Conservation (phyloP, 176 grass and related monocot species). For the Zea mays region DNA sequence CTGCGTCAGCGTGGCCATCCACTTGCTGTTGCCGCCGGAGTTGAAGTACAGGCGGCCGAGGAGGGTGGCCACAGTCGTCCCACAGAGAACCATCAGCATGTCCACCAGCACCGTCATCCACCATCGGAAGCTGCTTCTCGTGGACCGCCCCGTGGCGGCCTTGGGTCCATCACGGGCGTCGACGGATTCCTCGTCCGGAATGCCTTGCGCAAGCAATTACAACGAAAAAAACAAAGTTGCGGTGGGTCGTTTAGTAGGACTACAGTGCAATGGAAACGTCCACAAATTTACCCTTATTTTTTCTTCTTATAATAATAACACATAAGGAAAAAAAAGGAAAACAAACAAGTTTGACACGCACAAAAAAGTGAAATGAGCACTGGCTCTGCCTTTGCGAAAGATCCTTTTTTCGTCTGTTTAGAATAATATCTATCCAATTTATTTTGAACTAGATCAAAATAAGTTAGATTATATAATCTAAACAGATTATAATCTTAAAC, state of each 20-base stretch:
- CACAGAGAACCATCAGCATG: constrained; percentile 57
- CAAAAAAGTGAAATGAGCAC: background rate
- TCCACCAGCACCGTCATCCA: constrained; percentile 54
- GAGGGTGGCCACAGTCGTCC: constrained; percentile 59
- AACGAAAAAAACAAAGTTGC: background rate
- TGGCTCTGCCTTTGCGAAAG: background rate
- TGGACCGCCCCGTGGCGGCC: background rate
- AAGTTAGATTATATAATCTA: too few species aligned
- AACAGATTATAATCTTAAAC: too few species aligned
- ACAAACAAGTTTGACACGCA: background rate
- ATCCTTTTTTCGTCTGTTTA: background rate
- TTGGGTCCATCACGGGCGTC: background rate
- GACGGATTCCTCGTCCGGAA: background rate
- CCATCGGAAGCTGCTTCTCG: constrained; percentile 36
- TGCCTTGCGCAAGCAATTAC: background rate
- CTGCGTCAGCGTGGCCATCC: constrained; percentile 64
- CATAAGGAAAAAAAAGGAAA: background rate
- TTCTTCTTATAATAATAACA: too few species aligned
- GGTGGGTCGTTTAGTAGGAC: background rate
- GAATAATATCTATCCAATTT: too few species aligned
- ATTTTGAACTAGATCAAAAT: too few species aligned
- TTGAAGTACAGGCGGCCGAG: constrained; percentile 78
- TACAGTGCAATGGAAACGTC: background rate
- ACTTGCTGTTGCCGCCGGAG: constrained; percentile 77
- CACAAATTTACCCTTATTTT: too few species aligned